These are phyloP conservation scores for Yamadazyma paraphyllophila DNA, from an alignment of 805 yeast species.

Conservation along the genomic window DNA sequence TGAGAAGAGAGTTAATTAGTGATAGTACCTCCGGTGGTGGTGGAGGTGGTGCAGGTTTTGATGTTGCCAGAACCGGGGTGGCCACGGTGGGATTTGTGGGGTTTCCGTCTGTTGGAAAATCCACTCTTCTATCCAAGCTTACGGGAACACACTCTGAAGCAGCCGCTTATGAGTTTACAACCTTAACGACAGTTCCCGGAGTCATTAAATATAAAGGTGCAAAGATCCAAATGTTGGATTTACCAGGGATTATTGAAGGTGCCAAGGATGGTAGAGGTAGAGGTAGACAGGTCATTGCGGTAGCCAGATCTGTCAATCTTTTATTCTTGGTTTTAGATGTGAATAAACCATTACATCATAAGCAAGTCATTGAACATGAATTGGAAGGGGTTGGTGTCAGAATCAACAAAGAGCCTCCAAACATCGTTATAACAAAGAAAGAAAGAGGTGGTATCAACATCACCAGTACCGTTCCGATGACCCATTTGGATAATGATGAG, in stretches of 20 bases:
- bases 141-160: conserved; percentile 97
- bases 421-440: conserved; percentile 85
- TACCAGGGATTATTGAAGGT: conserved; percentile 89
- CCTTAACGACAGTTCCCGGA: conserved; percentile 97
- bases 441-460: conserved; percentile 95
- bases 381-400: conserved; percentile 97
- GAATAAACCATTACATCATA: conserved; percentile 92
- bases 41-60: conserved; percentile 96
- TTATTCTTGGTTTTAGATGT: conserved; percentile 94
- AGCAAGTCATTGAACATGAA: conserved; percentile 90
- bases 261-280: conserved; percentile 91
- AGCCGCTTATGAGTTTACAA: conserved; percentile 98
- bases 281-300: conserved; percentile 97
- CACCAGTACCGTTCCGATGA: conserved; percentile 89
- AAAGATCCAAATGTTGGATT: conserved; percentile 91
- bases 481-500: conserved; percentile 89
- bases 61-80: conserved; percentile 98
- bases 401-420: conserved; percentile 88
- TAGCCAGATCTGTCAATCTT: conserved; percentile 95
- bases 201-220: conserved; percentile 95
- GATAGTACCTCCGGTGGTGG: conserved; percentile 61
- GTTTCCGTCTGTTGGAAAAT: conserved; percentile 93
- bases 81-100: conserved; percentile 98
- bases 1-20: conserved; percentile 81
- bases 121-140: conserved; percentile 78